These are phyloP conservation scores for Sanghuangporus weigelae DNA, from an alignment of 1,284 basidiomycete species.

Conservation along the genomic window DNA sequence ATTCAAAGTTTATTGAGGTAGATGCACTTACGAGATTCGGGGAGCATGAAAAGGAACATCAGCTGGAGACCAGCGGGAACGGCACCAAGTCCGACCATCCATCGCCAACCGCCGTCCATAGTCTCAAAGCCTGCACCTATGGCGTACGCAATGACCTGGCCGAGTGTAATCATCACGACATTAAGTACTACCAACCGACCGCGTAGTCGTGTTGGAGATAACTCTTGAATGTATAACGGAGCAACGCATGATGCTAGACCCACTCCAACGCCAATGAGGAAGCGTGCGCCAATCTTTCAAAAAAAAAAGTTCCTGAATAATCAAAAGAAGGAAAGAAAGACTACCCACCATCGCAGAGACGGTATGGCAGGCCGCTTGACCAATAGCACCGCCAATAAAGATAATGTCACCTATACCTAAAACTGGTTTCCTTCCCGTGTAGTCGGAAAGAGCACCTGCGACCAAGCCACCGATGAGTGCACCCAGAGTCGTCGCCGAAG, in stretches of 20 bases:
- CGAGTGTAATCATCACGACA: conserved; percentile 35
- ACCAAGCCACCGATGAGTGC: conserved; percentile 70
- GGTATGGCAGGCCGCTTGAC: conserved; percentile 59
- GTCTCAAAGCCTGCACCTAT: conserved; percentile 72
- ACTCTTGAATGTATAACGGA: conserved; percentile 80
- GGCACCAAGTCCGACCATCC: conserved; percentile 76
- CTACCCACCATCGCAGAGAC: conserved; percentile 63
- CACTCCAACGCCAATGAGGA: conserved; percentile 67
- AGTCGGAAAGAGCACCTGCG: conserved; percentile 69
- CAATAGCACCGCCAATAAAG: conserved; percentile 72
- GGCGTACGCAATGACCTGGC: conserved; percentile 75
- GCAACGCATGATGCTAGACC: conserved; percentile 76
- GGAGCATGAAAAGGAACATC: conserved; percentile 56
- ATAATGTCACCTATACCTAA: conserved; percentile 68
- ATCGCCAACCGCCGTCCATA: conserved; percentile 67
- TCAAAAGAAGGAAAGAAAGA: not conserved
- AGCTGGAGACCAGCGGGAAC: conserved; percentile 67
- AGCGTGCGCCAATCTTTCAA: conserved; percentile 63
- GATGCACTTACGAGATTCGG: conserved; percentile 62
- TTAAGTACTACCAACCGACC: conserved; percentile 74
- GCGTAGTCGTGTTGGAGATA: conserved; percentile 70
- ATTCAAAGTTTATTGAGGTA: not conserved
- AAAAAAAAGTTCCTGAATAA: not conserved
- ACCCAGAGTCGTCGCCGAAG: conserved; percentile 75
- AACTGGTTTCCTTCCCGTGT: conserved; percentile 63